Evolutionary conservation across 1,284 basidiomycete species (phyloP).

Genomic region (Rhodotorula glutinis): DNA sequence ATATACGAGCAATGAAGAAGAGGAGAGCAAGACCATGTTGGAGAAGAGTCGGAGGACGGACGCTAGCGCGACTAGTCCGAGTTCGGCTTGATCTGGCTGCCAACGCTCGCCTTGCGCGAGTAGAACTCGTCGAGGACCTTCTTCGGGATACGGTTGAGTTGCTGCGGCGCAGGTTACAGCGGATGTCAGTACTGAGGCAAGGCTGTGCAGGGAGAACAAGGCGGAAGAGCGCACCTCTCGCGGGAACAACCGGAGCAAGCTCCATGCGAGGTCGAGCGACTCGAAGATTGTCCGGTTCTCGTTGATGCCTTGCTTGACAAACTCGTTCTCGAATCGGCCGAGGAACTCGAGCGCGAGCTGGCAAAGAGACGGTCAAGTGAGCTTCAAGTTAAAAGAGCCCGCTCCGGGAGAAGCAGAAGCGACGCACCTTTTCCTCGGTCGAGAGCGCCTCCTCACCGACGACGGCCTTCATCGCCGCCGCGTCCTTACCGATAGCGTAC

Average conservation of each 20-base stretch:
- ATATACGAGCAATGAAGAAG: no score
- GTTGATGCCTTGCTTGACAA: constrained; percentile 92
- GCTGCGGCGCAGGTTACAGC: constrained; percentile 58
- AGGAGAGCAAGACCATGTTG: background rate
- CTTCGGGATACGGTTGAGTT: constrained; percentile 33
- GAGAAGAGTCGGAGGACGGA: background rate
- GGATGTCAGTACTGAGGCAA: no score
- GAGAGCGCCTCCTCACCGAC: constrained; percentile 97
- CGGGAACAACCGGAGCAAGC: constrained; percentile 94
- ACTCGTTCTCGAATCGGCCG: constrained; percentile 85
- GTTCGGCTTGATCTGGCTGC: constrained; percentile 28
- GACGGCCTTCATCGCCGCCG: constrained; percentile 98
- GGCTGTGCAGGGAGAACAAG: no score
- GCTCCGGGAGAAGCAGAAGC: no score
- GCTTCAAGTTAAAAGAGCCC: no score
- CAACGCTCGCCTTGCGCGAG: constrained; percentile 61
- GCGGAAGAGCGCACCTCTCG: constrained; percentile 56
- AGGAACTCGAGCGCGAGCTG: constrained; percentile 81
- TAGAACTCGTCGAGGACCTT: constrained; percentile 83
- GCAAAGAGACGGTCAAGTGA: no score
- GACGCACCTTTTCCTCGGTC: constrained; percentile 70
- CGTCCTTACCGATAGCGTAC: constrained; percentile 96
- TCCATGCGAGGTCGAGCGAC: constrained; percentile 96
- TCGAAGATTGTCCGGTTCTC: constrained; percentile 97
- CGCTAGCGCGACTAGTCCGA: background rate